Percentiles rank a stretch among this genome's conserved stretches.
Conservation (phyloP, 352 stramenopile genomes). For the Globisporangium nunn region DNA sequence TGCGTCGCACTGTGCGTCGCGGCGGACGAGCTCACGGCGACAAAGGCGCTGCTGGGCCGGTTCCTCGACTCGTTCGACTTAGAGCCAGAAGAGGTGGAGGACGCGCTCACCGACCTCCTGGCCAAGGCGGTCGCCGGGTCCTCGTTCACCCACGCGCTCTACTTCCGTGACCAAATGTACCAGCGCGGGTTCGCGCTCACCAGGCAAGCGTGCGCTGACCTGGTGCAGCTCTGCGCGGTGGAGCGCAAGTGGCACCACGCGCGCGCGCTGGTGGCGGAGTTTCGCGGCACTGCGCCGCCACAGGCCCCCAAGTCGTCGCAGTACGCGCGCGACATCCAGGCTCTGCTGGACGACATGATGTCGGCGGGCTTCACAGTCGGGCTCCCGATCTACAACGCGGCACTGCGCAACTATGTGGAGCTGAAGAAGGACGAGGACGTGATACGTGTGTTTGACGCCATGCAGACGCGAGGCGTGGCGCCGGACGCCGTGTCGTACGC, state of each 20-base stretch:
- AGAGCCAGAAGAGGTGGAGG: conserved; percentile 25
- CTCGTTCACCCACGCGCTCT: conserved; percentile 46
- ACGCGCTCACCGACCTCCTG: conserved; percentile 36
- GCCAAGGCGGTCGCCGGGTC: conserved; percentile 27
- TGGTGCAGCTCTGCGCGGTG: conserved; percentile 42
- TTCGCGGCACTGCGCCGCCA: conserved; percentile 26
- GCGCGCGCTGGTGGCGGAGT: conserved; percentile 43
- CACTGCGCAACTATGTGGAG: conserved; percentile 46
- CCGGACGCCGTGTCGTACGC: conserved; percentile 52
- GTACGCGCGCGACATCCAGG: conserved; percentile 43
- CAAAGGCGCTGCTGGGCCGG: conserved; percentile 28
- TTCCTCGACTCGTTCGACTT: conserved; percentile 37
- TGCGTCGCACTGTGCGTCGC: conserved; percentile 47
- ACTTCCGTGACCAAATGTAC: conserved; percentile 48
- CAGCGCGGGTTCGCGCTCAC: conserved; percentile 21
- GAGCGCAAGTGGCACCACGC: conserved; percentile 51
- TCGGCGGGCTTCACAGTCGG: conserved; percentile 26
- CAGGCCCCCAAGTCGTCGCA: conserved; percentile 26
- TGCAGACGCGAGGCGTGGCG: conserved; percentile 27
- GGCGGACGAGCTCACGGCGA: conserved; percentile 46
- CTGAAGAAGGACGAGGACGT: conserved; percentile 31
- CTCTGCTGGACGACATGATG: conserved; percentile 44
- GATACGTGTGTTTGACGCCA: conserved; percentile 29
- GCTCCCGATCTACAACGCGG: conserved; percentile 51
- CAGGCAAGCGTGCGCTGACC: conserved; percentile 28